Evolutionary conservation across 1,139 yeast species (phyloP).

Genomic region (Geotrichum europaeum): DNA sequence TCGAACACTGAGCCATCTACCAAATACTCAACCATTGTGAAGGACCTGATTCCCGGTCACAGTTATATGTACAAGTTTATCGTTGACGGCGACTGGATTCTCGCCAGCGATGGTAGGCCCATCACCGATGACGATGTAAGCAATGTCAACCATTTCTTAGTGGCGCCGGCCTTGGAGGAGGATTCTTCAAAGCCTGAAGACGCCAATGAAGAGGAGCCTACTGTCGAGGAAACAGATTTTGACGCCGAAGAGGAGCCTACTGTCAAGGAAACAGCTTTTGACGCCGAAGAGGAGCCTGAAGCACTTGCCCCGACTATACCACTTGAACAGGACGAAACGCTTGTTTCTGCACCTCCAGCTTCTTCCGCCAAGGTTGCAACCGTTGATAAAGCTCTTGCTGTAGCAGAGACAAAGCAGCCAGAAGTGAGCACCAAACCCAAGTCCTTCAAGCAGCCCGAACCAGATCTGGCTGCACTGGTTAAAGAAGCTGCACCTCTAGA

Average conservation of each 20-base stretch:
- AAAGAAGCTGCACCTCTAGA: not conserved
- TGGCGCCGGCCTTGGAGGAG: not conserved
- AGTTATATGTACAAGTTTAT: conserved; percentile 35
- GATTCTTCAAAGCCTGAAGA: not conserved
- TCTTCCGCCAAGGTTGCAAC: not conserved
- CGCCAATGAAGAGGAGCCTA: not conserved
- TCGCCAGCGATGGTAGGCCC: conserved; percentile 23
- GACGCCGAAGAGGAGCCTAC: not conserved
- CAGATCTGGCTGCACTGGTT: not conserved
- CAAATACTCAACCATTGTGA: conserved; percentile 17
- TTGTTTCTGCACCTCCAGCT: not conserved
- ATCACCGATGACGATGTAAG: conserved; percentile 13
- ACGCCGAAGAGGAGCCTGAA: not conserved
- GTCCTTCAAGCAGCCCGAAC: not conserved
- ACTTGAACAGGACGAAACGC: not conserved
- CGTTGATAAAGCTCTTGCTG: not conserved
- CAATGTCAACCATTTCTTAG: conserved; percentile 12
- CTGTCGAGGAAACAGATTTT: not conserved
- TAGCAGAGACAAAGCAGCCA: not conserved
- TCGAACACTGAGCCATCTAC: conserved; percentile 8
- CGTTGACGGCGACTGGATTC: conserved; percentile 36
- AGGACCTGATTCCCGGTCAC: conserved; percentile 25
- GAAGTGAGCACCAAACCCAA: not conserved
- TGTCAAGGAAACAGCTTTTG: not conserved
- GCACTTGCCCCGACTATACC: not conserved